These are phyloP conservation scores for Verticillium longisporum DNA, from an alignment of 2,329 filamentous ascomycete species.

Conservation along the genomic window DNA sequence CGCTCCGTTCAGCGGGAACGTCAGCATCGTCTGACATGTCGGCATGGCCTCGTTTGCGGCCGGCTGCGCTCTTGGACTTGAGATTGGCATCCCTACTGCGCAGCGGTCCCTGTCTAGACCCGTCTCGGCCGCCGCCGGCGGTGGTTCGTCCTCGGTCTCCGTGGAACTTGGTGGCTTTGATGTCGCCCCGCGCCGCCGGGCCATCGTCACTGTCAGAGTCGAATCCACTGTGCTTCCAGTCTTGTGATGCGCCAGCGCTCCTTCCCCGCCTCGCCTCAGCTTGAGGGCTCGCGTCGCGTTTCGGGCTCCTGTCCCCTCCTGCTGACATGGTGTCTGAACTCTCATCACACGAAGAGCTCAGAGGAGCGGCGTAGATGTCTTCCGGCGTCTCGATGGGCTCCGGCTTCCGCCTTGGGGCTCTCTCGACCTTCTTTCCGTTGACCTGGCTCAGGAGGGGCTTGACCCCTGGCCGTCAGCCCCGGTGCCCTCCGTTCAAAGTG, in stretches of 20 bases:
- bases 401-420: not conserved
- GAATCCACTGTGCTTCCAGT: not conserved
- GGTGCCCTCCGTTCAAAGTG: not conserved
- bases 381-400: not conserved
- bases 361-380: not conserved
- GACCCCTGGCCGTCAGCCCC: not conserved
- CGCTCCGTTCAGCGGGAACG: not conserved
- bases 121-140: not conserved
- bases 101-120: not conserved
- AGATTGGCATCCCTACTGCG: not conserved
- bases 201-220: constrained; percentile 12
- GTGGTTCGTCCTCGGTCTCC: not conserved
- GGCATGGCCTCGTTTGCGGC: not conserved
- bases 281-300: not conserved
- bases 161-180: constrained; percentile 26
- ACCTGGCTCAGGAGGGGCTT: not conserved
- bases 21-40: not conserved
- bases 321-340: not conserved
- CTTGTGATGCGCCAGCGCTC: not conserved
- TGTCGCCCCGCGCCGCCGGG: constrained; percentile 18
- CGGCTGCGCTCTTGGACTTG: not conserved
- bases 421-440: not conserved
- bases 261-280: not conserved
- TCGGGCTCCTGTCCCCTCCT: not conserved
- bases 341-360: not conserved